Evolutionary conservation across 192 early-diverging fungal species (phyloP), one percentile per base, ranked within the genome.

Genomic region (Podila verticillata): DNA sequence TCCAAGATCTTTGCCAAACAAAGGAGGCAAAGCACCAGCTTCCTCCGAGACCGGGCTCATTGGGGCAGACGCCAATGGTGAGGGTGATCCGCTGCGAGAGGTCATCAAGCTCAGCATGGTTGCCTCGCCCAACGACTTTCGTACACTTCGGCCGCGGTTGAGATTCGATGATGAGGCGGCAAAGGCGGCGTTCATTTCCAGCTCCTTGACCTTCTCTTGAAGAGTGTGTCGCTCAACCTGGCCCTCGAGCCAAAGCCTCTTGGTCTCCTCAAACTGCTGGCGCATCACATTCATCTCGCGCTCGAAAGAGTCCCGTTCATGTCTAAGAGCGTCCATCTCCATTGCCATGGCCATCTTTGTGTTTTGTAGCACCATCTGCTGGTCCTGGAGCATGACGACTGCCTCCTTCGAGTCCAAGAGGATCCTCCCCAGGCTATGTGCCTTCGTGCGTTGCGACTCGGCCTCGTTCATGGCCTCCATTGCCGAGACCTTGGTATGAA

Each of bases 381-480:
- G 75, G 20, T 79, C 69, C 44, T 79, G 75, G 35, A 79, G 69
- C 69, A 72, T 62, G 12, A 58, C 54, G 20, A 79, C 68, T 28
- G 75, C 75, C 60, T 79, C 75, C 32, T 68, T 79, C 12, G 69
- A 79, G 30, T 79, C 75, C 69, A 79, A 62, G 1, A 79, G 28
- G 15, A 78, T 54, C 57, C 57, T 34, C 36, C 66, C 68, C 22
- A 78, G 54, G 48, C 12, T 71, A 19, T 67, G 75, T 1, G 68
- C 64, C 69, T 79, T 79, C 59, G 68, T 12, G 39, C 54, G 65
- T 31, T 79, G 75, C 4, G 69, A 71, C 34, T 79, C 75, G 36
- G 59, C 75, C 35, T 79, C 75, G 32, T 79, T 79, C 75, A 79
- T 79, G 28, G 75, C 75, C 75, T 79, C 75, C 69, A 79, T 56